A percentile compares a stretch with the other conserved stretches of the same genome.
Conservation (phyloP, 2,329 filamentous ascomycete genomes). For the Bretziella fagacearum region DNA sequence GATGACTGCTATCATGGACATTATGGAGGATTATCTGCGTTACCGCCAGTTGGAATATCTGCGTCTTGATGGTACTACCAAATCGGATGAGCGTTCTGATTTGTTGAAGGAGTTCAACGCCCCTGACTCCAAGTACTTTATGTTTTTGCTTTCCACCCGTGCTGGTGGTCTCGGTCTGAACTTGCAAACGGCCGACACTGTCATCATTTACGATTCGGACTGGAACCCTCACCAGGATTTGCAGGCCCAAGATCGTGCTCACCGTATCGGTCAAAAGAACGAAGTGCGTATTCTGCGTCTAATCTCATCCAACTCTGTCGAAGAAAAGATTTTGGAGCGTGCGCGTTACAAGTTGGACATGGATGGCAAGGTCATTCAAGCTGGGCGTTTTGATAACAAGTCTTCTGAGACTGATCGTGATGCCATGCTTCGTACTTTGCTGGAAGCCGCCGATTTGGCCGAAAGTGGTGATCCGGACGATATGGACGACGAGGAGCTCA, state of each 20-base stretch:
- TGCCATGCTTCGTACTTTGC: conserved; percentile 80
- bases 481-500: conserved; percentile 96
- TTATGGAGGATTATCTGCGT: conserved; percentile 96
- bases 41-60: conserved; percentile 71
- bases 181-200: conserved; percentile 90
- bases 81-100: conserved; percentile 91
- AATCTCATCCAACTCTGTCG: conserved; percentile 91
- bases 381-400: conserved; percentile 98
- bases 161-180: conserved; percentile 96
- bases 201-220: conserved; percentile 99
- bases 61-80: conserved; percentile 89
- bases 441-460: conserved; percentile 64
- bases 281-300: conserved; percentile 91
- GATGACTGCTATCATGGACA: conserved; percentile 99
- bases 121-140: conserved; percentile 82
- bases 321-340: conserved; percentile 95
- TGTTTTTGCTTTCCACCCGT: conserved; percentile 95
- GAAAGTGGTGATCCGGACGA: conserved; percentile 69
- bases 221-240: conserved; percentile 99
- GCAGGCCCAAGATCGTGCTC: conserved; percentile 96
- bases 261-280: conserved; percentile 99
- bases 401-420: conserved; percentile 97
- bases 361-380: conserved; percentile 98
- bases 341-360: conserved; percentile 97
- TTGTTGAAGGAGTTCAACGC: conserved; percentile 79